Evolutionary conservation across 2,329 filamentous ascomycete species (phyloP), one percentile per base, ranked within the genome.

Genomic region (Aspergillus ruber): DNA sequence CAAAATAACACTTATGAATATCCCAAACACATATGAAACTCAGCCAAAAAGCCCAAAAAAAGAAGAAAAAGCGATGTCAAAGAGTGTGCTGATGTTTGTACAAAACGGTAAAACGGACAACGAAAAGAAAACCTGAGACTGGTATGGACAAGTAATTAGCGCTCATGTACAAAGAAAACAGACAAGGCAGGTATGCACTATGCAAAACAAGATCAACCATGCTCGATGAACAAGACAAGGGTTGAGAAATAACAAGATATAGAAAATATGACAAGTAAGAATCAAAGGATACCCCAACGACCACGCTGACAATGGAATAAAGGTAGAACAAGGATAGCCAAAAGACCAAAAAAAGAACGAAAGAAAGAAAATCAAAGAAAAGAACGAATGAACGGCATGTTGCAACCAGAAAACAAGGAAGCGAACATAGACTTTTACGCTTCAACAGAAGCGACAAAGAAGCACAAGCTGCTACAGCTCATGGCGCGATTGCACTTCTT

Each of bases 381-480:
- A 25, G 5, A 18, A 39, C 27, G 25, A 43, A 17, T 32, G 40
- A 38, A n/a, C 56, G 21, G 44, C 9, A 42, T 41, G 21, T 17
- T 33, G 43, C 36, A 20, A 18, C 18, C 33, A 5, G 6, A 36
- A 36, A 10, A 17, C 13, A 35, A 17, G 33, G 13, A 15, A 35
- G 33, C 33, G 7, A 15, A 15, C n/a, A 15, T n/a, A 15, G 33
- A 15, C n/a, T 35, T 17, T 29, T 12, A 29, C 17, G 33, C 33
- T 35, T 35, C 33, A 4, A 35, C 13, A 35, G 18, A 18, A 20
- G 15, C 15, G 12, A 12, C 23, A 25, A 6, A 8, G 23, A 25
- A 25, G 23, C 10, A 12, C 25, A 12, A 29, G 25, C 9, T 29
- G 3, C 55, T 44, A 63, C 32, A 66, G 52, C 27, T 66, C 62